phyloP scores from a whole-genome alignment of 495 filamentous ascomycete genomes.

The Trichoderma asperelloides region DNA sequence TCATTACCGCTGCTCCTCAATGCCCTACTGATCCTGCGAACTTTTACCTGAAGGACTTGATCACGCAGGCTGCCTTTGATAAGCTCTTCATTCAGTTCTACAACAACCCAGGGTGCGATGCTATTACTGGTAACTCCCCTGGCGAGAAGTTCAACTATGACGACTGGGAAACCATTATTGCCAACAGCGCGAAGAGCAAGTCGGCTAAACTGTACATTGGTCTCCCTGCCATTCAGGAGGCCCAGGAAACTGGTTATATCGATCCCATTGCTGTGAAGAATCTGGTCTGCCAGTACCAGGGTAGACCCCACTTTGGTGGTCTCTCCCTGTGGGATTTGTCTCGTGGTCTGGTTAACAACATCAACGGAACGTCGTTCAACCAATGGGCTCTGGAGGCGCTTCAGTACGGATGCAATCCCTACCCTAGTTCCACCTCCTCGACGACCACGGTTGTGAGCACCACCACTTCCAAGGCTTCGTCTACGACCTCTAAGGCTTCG shows the following conservation, averaged over 20 bases:
- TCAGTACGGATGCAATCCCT: slow-evolving; percentile 14
- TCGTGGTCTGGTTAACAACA: slow-evolving; percentile 19
- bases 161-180: slow-evolving; percentile 51
- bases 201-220: slow-evolving; percentile 55
- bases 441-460: slow-evolving; percentile 1
- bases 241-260: slow-evolving; percentile 23
- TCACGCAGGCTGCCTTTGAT: slow-evolving; percentile 47
- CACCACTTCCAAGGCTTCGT: not conserved
- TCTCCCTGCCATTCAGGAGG: slow-evolving; percentile 45
- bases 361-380: slow-evolving; percentile 21
- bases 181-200: slow-evolving; percentile 39
- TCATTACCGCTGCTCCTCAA: slow-evolving; percentile 58
- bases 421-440: slow-evolving; percentile 10
- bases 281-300: slow-evolving; percentile 26
- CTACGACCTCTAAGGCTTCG: slow-evolving; percentile 1
- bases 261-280: slow-evolving; percentile 12
- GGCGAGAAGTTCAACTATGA: slow-evolving; percentile 53
- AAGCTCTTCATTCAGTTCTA: slow-evolving; percentile 66
- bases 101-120: slow-evolving; percentile 55
- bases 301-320: slow-evolving; percentile 29
- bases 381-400: slow-evolving; percentile 19
- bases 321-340: slow-evolving; percentile 33
- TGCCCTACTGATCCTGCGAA: slow-evolving; percentile 46
- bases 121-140: slow-evolving; percentile 16
- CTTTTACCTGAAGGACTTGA: slow-evolving; percentile 45